Base-by-base conservation (phyloP, 2,329 filamentous ascomycete genomes). In the Aspergillus carbonarius region DNA sequence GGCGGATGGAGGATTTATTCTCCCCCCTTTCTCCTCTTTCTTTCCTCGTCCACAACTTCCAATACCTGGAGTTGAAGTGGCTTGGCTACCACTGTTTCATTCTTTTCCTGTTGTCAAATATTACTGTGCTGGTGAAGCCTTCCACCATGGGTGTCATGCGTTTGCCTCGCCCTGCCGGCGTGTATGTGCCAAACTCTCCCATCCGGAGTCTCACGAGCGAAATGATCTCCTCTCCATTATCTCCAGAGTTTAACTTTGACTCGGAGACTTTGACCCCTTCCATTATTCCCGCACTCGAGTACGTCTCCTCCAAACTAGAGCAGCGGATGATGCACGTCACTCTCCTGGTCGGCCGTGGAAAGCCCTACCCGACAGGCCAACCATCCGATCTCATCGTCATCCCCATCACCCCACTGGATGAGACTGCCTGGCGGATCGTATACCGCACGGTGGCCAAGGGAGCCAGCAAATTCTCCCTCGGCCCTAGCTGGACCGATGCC, bases 161-260 rank as follows among this genome's bases (percentile, higher is more conserved):
- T 57, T 62, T 75, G 7, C 69, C 71, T 61, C 72, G 73, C 48
- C 72, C 72, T 42, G 64, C 66, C 40, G 71, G 71, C 66, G 68
- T 75, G 55, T 74, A 74, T 55, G 68, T 74, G 50, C 71, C 73
- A 18, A 70, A 49, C 46, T 73, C 70, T 23, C 72, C 70, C n/a
- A 64, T 64, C 15, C 69, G 71, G 46, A 74, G 61, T 42, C 68
- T 78, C 58, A 76, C 74, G 17, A 66, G 65, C 51, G 71, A 76
- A 20, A 77, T 78, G 73, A 78, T 78, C 58, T 78, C 76, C 3
- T 70, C 72, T 10, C 76, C 76, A 5, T 67, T 78, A 4, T 74
- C 74, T 20, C 70, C 74, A 0, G 69, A 70, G 51, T 74, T 76
- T 59, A 71, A 67, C 52, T 74, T 74, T 42, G 74, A 75, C 55